Percentiles rank a stretch among this genome's conserved stretches.
Conservation (phyloP, 2,329 filamentous ascomycete genomes). For the Phaeosphaeriaceae sp. region DNA sequence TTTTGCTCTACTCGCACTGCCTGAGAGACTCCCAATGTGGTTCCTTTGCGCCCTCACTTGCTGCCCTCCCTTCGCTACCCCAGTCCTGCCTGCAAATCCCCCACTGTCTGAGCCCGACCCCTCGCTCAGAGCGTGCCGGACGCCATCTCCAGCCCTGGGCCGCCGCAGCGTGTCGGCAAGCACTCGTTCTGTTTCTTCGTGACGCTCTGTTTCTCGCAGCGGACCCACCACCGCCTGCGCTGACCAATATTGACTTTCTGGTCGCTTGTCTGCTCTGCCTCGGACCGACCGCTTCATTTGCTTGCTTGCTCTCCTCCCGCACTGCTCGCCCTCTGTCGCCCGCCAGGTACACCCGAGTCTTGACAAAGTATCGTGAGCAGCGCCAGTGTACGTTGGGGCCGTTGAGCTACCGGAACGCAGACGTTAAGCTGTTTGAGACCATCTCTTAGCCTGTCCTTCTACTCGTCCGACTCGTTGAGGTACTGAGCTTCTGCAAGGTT, state of each 20-base stretch:
- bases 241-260: slow-evolving; percentile 37
- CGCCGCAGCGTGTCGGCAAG: slow-evolving; percentile 27
- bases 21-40: slow-evolving; percentile 41
- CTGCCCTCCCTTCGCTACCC: slow-evolving; percentile 22
- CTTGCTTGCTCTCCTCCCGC: slow-evolving; percentile 33
- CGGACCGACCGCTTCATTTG: slow-evolving; percentile 46
- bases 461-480: slow-evolving; percentile 38
- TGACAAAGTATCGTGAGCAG: slow-evolving; percentile 29
- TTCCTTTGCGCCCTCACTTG: slow-evolving; percentile 31
- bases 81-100: slow-evolving; percentile 28
- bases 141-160: slow-evolving; percentile 24
- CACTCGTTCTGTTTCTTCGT: slow-evolving; percentile 24
- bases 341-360: neutral
- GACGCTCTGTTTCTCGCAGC: slow-evolving; percentile 27
- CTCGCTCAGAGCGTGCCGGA: slow-evolving; percentile 35
- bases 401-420: slow-evolving; percentile 40
- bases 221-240: slow-evolving; percentile 29
- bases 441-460: slow-evolving; percentile 35
- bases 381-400: slow-evolving; percentile 40
- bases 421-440: slow-evolving; percentile 47
- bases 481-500: slow-evolving; percentile 43
- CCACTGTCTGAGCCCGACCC: slow-evolving; percentile 25
- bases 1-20: slow-evolving; percentile 37
- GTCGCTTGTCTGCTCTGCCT: slow-evolving; percentile 39
- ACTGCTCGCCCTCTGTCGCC: neutral